phyloP scores from a whole-genome alignment of 805 yeast genomes.

The Nakazawaea laoshanensis region DNA sequence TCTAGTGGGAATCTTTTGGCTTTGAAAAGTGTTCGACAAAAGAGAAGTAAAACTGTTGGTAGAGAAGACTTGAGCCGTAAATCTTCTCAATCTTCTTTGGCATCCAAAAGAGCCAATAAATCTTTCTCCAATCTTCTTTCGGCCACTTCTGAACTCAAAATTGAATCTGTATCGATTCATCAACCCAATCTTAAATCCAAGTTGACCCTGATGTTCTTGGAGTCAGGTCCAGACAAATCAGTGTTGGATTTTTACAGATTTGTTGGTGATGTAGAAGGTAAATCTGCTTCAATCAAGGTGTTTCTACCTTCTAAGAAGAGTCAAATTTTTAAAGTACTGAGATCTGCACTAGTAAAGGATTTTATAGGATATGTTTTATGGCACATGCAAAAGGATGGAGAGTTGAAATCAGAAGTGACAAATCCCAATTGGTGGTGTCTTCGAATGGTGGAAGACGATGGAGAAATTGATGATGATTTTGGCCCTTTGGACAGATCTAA shows the following conservation, averaged over 20 bases:
- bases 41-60: too few species aligned
- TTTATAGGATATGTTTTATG: conserved; percentile 32
- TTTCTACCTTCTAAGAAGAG: neutral
- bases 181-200: conserved; percentile 20
- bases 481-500: conserved; percentile 76
- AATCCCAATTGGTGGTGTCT: conserved; percentile 71
- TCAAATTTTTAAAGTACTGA: conserved; percentile 9
- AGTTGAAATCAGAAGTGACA: conserved; percentile 11
- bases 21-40: too few species aligned
- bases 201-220: conserved; percentile 31
- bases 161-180: too few species aligned
- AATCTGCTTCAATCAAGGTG: conserved; percentile 7
- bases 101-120: too few species aligned
- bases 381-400: conserved; percentile 11
- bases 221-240: conserved; percentile 28
- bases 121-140: conserved; percentile 8
- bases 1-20: conserved; percentile 1
- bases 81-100: too few species aligned
- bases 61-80: too few species aligned
- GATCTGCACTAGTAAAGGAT: conserved; percentile 17
- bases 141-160: too few species aligned
- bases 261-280: conserved; percentile 21
- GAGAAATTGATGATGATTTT: conserved; percentile 87
- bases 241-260: conserved; percentile 36
- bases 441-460: conserved; percentile 86